Evolutionary conservation across 192 early-diverging fungal genomes (phyloP).

Genomic region (Pilaira anomala): DNA sequence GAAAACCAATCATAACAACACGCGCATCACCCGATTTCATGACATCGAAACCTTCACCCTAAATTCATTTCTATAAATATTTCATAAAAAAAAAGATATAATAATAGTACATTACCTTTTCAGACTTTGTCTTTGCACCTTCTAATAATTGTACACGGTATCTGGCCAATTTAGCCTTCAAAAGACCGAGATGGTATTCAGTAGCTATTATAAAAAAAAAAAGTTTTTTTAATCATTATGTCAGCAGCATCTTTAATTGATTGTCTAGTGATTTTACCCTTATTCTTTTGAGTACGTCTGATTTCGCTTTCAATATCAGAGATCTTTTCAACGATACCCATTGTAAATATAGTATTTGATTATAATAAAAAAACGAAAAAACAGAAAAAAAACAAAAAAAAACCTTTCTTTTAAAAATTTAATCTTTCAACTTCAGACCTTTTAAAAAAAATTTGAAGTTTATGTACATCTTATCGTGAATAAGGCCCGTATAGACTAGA

Average conservation of each 20-base stretch:
- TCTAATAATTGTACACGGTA: slow-evolving; percentile 77
- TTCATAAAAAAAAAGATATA: slow-evolving; percentile 18
- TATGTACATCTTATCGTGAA: no score
- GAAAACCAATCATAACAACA: slow-evolving; percentile 94
- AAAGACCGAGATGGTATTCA: slow-evolving; percentile 95
- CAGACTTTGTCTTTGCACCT: slow-evolving; percentile 58
- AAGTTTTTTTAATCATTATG: background rate
- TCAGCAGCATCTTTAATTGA: background rate
- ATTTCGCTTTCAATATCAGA: slow-evolving; percentile 89
- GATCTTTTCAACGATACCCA: slow-evolving; percentile 90
- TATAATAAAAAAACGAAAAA: no score
- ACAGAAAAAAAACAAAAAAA: no score
- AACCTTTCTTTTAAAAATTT: no score
- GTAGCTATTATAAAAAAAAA: slow-evolving; percentile 55
- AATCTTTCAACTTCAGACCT: no score
- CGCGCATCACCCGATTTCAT: slow-evolving; percentile 96
- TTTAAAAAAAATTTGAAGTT: no score
- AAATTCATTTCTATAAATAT: no score
- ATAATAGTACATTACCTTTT: slow-evolving; percentile 40
- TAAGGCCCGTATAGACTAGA: no score
- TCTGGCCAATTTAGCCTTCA: slow-evolving; percentile 95
- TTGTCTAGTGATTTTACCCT: slow-evolving; percentile 54
- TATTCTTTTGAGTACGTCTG: slow-evolving; percentile 97
- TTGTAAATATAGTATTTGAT: no score
- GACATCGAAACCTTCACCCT: slow-evolving; percentile 96